Evolutionary conservation across 2,329 filamentous ascomycete species (phyloP), one percentile per base, ranked within the genome.

Genomic region (Trichoderma endophyticum): DNA sequence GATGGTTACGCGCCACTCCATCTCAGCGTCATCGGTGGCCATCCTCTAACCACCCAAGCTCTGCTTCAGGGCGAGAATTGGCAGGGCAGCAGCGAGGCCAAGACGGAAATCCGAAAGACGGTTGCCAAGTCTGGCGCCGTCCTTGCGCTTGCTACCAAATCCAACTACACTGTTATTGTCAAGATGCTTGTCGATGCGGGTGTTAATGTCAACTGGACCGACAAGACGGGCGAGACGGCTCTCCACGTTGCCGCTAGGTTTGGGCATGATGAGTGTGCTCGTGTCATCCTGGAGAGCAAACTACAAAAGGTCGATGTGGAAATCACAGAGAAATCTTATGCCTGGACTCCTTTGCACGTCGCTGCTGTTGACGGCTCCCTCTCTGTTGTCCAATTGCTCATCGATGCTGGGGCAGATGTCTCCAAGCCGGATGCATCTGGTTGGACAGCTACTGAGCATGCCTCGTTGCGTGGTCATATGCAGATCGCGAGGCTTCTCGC

Each of bases 311-410:
- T 91, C 0, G 84, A 98, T 73, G 84, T 94, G 0, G 92, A 97
- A 76, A 83, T 97, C 43, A 83, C 88, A 0, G 96, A 99, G 79
- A 92, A 92, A 69, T 92, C 92, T 0, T 98, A 97, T 78, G 90
- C 92, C 3, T 99, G 96, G 95, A 98, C 96, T 1, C 93, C 96
- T n/a, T 85, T 99, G 14, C 96, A 97, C 78, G 92, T 97, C 74
- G 93, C 95, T 11, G 93, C 92, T 69, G 95, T 98, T 3, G 95
- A 99, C 78, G 95, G 95, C 0, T 92, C 94, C 75, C 81, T 94
- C 12, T 82, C 87, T 0, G 89, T 97, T 54, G 93, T 93, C 0
- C 87, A 94, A 77, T 85, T 96, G 28, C 86, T 99, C 5, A 88
- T 97, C 54, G 88, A 91, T 63, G 91, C 92, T 26, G 93, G 93